Percentiles rank a stretch among this genome's conserved stretches.
Evolutionary conservation across 257 asterid genomes (phyloP).

Genomic region (Perilla frutescens): DNA sequence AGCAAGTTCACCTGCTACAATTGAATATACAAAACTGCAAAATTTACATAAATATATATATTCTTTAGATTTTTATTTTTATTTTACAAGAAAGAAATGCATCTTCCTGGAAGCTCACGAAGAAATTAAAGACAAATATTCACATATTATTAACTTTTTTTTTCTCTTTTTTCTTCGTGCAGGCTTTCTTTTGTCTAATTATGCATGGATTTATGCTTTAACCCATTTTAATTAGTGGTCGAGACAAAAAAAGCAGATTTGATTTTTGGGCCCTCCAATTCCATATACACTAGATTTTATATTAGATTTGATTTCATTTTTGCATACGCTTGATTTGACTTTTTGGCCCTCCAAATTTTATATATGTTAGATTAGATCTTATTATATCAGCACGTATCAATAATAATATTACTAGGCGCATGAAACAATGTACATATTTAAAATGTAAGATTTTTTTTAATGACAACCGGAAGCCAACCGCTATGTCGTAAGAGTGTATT

Average conservation of each 20-base stretch:
- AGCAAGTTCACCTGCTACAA: slow-evolving; percentile 28
- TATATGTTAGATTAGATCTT: background rate
- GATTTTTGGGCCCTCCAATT: slow-evolving; percentile 39
- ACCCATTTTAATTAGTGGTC: slow-evolving; percentile 6
- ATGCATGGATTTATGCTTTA: background rate
- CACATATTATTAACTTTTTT: background rate
- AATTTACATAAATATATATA: background rate
- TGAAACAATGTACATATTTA: too few relatives aligned
- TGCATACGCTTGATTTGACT: background rate
- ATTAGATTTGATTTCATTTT: background rate
- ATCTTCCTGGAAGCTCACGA: slow-evolving; percentile 10
- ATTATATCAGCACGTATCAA: background rate
- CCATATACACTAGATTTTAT: background rate
- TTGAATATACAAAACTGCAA: slow-evolving; percentile 30
- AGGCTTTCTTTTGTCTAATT: background rate
- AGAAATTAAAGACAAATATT: background rate
- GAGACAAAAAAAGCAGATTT: slow-evolving; percentile 3
- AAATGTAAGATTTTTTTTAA: too few relatives aligned
- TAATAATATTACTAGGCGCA: too few relatives aligned
- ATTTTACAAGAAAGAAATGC: background rate
- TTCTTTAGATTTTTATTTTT: background rate
- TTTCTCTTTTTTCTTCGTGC: background rate
- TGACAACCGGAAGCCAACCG: too few relatives aligned
- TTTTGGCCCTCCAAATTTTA: background rate
- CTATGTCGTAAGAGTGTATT: too few relatives aligned